Percentiles rank a stretch among this genome's conserved stretches.
Evolutionary conservation across 139 green algal genomes (phyloP).

Genomic region (Picochlorum sp.): DNA sequence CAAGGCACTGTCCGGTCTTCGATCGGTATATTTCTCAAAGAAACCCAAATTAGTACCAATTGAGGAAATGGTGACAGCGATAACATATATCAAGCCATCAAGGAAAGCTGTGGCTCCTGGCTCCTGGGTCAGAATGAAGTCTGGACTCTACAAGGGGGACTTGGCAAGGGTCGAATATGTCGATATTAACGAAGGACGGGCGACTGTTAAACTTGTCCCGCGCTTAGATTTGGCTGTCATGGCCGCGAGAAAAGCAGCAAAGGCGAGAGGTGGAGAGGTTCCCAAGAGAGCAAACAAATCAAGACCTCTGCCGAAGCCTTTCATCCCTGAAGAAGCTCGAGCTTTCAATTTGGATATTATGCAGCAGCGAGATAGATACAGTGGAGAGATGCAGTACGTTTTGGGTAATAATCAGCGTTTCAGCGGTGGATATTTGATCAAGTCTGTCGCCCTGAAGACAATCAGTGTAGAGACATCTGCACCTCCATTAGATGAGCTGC

Average conservation of each 20-base stretch:
- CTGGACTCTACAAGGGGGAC: conserved; percentile 86
- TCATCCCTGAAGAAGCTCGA: conserved; percentile 53
- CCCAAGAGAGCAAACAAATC: conserved; percentile 56
- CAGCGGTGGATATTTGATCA: conserved; percentile 74
- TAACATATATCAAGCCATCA: conserved; percentile 44
- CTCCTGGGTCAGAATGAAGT: conserved; percentile 73
- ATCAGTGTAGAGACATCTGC: conserved; percentile 44
- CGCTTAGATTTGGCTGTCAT: conserved; percentile 67
- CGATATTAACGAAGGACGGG: conserved; percentile 61
- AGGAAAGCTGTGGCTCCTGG: conserved; percentile 29
- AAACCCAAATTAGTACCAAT: conserved; percentile 68
- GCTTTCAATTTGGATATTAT: conserved; percentile 10
- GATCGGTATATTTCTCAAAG: conserved; percentile 65
- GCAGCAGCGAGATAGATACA: conserved; percentile 3
- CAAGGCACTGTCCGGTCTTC: conserved; percentile 75
- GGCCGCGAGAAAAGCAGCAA: conserved; percentile 20
- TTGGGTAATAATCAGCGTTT: conserved; percentile 52
- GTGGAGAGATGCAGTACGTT: conserved; percentile 19
- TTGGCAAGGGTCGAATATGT: conserved; percentile 69
- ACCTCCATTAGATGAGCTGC: conserved; percentile 84
- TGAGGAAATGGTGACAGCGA: conserved; percentile 83
- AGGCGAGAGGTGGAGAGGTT: conserved; percentile 1
- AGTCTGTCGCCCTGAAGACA: conserved; percentile 59
- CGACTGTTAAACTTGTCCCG: conserved; percentile 64
- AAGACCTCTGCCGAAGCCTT: conserved; percentile 44